Percentiles rank a stretch among this genome's conserved stretches.
These are phyloP conservation scores for Plasmodium cynomolgi DNA, from an alignment of 169 alveolate species.

Conservation along the genomic window DNA sequence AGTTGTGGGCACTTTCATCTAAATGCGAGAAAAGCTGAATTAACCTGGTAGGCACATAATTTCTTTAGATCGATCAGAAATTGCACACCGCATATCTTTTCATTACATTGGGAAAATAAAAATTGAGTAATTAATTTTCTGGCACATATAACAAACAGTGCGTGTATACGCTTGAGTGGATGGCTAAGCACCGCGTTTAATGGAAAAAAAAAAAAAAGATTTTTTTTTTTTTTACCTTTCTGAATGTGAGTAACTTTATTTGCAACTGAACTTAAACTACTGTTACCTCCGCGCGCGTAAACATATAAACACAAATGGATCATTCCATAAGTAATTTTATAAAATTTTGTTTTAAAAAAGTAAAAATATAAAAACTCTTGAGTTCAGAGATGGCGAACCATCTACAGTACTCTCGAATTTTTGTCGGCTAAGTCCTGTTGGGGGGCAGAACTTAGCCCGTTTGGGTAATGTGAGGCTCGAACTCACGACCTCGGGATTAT, in stretches of 20 bases:
- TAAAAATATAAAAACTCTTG: background rate
- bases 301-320: background rate
- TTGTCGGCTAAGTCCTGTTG: background rate
- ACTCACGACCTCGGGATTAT: conserved; percentile 95
- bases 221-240: background rate
- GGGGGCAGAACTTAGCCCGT: background rate
- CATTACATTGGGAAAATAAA: background rate
- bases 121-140: background rate
- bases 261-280: background rate
- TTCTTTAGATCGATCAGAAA: background rate
- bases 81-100: background rate
- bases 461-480: conserved; percentile 93
- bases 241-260: background rate
- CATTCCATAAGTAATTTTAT: background rate
- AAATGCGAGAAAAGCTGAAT: background rate
- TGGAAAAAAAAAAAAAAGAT: too few species aligned
- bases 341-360: background rate
- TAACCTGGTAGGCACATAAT: background rate
- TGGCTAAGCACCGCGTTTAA: background rate
- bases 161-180: background rate
- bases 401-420: background rate
- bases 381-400: background rate
- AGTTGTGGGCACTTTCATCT: background rate
- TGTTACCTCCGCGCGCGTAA: background rate
- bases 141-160: background rate